These are phyloP conservation scores for Penicillium sp. DNA, from an alignment of 2,329 filamentous ascomycete genomes.

Conservation along the genomic window DNA sequence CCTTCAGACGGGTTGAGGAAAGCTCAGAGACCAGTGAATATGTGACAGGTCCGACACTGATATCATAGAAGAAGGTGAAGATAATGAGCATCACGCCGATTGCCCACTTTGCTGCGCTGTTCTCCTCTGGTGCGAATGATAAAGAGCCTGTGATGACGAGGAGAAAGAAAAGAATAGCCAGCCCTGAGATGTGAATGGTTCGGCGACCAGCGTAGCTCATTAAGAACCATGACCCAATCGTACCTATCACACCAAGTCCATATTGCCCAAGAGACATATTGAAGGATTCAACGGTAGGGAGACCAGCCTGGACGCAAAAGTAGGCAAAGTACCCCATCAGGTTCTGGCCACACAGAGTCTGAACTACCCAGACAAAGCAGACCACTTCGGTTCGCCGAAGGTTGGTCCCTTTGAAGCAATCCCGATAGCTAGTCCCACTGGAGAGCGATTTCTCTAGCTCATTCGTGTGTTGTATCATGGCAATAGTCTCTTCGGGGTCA, in stretches of 20 bases:
- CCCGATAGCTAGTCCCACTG: conserved; percentile 69
- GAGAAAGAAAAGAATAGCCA: conserved; percentile 28
- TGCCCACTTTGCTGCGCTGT: conserved; percentile 37
- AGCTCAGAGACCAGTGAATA: conserved; percentile 56
- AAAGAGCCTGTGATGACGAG: conserved; percentile 32
- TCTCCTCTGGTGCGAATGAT: conserved; percentile 26
- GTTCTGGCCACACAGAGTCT: conserved; percentile 62
- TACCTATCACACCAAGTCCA: conserved; percentile 59
- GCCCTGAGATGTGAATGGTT: conserved; percentile 38
- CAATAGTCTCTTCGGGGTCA: conserved; percentile 76
- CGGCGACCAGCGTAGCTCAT: conserved; percentile 44
- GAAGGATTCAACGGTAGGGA: conserved; percentile 12
- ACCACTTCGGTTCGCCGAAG: conserved; percentile 73
- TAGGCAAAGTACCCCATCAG: conserved; percentile 64
- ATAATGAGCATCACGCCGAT: conserved; percentile 50
- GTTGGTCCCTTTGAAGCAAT: conserved; percentile 81
- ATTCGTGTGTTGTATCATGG: conserved; percentile 87
- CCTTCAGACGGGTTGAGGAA: conserved; percentile 54
- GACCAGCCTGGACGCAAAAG: conserved; percentile 52
- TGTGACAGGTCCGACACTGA: conserved; percentile 56
- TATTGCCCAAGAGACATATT: conserved; percentile 26
- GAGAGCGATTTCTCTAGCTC: conserved; percentile 74
- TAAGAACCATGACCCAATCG: conserved; percentile 53
- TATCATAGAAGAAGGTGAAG: conserved; percentile 55
- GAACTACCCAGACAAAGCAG: conserved; percentile 62